A percentile compares a stretch with the other conserved stretches of the same genome.
Conservation (phyloP, 225 moss, liverwort and hornwort genomes). For the Asterella californica region DNA sequence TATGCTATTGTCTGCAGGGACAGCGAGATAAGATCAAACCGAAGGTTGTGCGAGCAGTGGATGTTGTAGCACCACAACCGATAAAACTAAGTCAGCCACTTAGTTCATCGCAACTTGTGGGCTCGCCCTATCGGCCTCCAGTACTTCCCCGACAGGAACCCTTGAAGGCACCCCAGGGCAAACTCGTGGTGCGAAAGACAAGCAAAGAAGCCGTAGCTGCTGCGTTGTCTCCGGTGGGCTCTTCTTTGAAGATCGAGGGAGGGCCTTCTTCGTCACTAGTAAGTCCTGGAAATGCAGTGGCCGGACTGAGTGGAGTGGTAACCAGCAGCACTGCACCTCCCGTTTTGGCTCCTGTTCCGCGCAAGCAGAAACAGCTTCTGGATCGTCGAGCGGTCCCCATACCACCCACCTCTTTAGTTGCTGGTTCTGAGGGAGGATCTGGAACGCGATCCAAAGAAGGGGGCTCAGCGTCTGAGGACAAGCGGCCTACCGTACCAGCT, state of each 20-base stretch:
- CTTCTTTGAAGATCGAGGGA: slow-evolving; percentile 59
- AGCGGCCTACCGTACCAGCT: slow-evolving; percentile 61
- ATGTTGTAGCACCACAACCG: slow-evolving; percentile 67
- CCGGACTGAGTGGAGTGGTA: slow-evolving; percentile 45
- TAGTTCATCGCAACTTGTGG: slow-evolving; percentile 57
- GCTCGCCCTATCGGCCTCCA: slow-evolving; percentile 76
- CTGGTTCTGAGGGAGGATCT: slow-evolving; percentile 47
- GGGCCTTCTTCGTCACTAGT: slow-evolving; percentile 32
- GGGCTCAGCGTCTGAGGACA: slow-evolving; percentile 62
- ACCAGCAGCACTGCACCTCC: slow-evolving; percentile 42
- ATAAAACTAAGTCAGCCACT: slow-evolving; percentile 66
- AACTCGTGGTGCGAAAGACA: slow-evolving; percentile 71
- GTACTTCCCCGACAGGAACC: slow-evolving; percentile 67
- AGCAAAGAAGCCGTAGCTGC: slow-evolving; percentile 60
- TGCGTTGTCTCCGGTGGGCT: slow-evolving; percentile 42
- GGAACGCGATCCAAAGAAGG: slow-evolving; percentile 67
- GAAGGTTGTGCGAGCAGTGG: slow-evolving; percentile 78
- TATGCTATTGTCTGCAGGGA: slow-evolving; percentile 37
- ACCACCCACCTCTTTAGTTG: slow-evolving; percentile 54
- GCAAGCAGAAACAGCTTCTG: slow-evolving; percentile 86
- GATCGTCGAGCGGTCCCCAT: slow-evolving; percentile 93
- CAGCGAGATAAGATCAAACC: slow-evolving; percentile 58
- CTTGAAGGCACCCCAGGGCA: slow-evolving; percentile 68
- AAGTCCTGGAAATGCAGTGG: slow-evolving; percentile 33
- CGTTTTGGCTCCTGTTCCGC: slow-evolving; percentile 43